Conservation (phyloP, 129 eudicot genomes). For the Ambrosia trifida region DNA sequence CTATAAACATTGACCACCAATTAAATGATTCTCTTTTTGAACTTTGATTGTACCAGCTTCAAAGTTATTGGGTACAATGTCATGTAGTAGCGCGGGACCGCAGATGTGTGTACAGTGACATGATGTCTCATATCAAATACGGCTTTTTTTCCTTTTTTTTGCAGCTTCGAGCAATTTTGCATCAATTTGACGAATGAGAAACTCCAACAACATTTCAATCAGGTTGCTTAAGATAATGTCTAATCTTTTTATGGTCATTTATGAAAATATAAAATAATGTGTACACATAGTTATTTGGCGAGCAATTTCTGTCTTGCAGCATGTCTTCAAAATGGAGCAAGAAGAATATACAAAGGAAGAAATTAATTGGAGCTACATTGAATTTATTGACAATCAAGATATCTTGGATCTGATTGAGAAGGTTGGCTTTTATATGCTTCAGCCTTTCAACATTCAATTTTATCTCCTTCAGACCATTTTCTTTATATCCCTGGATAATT, state of each 20-base stretch:
- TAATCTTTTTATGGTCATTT: conserved; percentile 16
- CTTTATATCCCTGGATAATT: conserved; percentile 10
- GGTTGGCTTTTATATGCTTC: conserved; percentile 50
- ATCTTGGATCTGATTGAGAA: conserved; percentile 95
- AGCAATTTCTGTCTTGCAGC: conserved; percentile 55
- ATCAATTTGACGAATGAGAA: conserved; percentile 98
- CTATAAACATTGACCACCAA: conserved; percentile 9
- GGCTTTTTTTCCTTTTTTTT: conserved; percentile 3
- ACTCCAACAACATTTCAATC: conserved; percentile 99
- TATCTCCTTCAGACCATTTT: conserved; percentile 8
- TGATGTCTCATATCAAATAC: conserved; percentile 15
- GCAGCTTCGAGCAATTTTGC: conserved; percentile 99
- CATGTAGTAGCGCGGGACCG: not conserved
- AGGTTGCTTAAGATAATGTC: conserved; percentile 48
- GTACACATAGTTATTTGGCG: conserved; percentile 7
- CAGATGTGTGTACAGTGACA: conserved; percentile 10
- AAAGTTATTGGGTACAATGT: not conserved
- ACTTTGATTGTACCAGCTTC: not conserved
- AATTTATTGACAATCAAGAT: conserved; percentile 94
- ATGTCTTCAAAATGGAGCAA: conserved; percentile 99
- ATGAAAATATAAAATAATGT: conserved; percentile 5
- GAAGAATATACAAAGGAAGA: conserved; percentile 98
- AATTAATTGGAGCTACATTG: conserved; percentile 98
- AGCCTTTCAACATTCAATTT: not conserved
- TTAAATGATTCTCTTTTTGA: not conserved